Base-by-base conservation (phyloP, 352 stramenopile species). In the Pythium phragmitis region DNA sequence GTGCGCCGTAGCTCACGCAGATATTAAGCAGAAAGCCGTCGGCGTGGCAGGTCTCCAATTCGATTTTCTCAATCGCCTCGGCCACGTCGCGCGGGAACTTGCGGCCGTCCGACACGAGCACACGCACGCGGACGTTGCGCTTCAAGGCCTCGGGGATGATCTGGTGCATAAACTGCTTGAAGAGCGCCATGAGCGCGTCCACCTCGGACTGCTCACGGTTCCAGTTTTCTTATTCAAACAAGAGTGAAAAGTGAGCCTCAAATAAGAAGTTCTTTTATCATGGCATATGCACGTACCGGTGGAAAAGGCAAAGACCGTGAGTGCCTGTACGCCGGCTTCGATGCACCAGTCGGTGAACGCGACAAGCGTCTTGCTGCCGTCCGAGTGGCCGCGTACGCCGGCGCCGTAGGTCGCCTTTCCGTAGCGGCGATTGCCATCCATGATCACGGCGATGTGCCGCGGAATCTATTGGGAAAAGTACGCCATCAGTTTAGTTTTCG, bases 301-400 rank as follows among this genome's bases (percentile, higher is more conserved):
- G 14, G 91, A 98, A 73, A 99, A 99, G 8, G 90, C 96, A 70
- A 97, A 99, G 4, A 98, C 77, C 11, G 96, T 99, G 23, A 98
- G 79, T 46, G 94, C 80, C 52, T 94, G 65, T 36, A 99, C 81
- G 14, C 85, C 88, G 0, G 84, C 75, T 16, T 92, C 88, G n/a
- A 98, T 92, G 67, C 96, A 99, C 97, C 96, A 99, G 62, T 98
- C 91, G 28, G 92, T 90, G 74, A 99, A 98, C 43, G 97, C 81
- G 9, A 97, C 92, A 17, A 99, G 79, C 63, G 93, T 98, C 76
- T 90, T 94, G 61, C 92, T 97, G 42, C 97, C 97, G 64, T 98
- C 95, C 68, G 88, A 92, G 71, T 99, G 97, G 49, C 97, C 97
- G 70, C 79, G 74, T 37, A 94, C 72, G 1, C 82, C 79, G 0